These are phyloP conservation scores for Bipolaris sorokiniana DNA, from an alignment of 2,329 filamentous ascomycete species.

Conservation along the genomic window DNA sequence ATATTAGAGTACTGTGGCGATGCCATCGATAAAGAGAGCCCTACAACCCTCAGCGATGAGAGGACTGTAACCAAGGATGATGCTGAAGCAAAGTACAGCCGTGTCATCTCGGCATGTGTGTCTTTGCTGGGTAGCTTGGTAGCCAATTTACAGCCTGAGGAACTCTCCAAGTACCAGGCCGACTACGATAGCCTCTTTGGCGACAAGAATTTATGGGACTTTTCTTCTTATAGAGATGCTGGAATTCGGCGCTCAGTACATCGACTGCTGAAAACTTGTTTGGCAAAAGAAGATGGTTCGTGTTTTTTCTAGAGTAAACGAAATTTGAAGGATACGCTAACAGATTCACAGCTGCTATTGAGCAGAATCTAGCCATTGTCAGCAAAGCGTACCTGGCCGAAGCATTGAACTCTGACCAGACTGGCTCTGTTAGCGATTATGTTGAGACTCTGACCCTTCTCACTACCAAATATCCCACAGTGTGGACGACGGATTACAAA, in stretches of 20 bases:
- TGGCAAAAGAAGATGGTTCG: conserved; percentile 56
- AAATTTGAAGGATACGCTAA: background rate
- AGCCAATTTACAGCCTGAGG: conserved; percentile 51
- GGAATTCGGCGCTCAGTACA: conserved; percentile 65
- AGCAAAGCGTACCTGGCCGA: conserved; percentile 75
- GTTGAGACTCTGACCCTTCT: conserved; percentile 70
- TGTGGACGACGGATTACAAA: conserved; percentile 74
- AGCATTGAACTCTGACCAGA: conserved; percentile 73
- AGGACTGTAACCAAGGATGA: conserved; percentile 84
- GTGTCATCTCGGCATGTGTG: conserved; percentile 71
- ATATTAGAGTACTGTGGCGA: conserved; percentile 83
- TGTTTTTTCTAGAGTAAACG: background rate
- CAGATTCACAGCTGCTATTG: conserved; percentile 32
- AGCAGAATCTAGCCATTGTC: conserved; percentile 59
- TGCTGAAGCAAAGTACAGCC: conserved; percentile 80
- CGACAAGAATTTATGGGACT: conserved; percentile 66
- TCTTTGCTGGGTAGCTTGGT: conserved; percentile 62
- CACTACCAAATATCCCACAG: conserved; percentile 67
- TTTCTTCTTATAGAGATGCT: conserved; percentile 62
- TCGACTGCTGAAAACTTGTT: conserved; percentile 58
- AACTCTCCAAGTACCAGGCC: conserved; percentile 65
- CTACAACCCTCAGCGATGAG: conserved; percentile 85
- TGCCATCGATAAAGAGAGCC: conserved; percentile 77
- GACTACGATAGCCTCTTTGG: conserved; percentile 71
- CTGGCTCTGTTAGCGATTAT: conserved; percentile 75